Base-by-base conservation (phyloP, 2,329 filamentous ascomycete species). In the Stromatinia cepivora region DNA sequence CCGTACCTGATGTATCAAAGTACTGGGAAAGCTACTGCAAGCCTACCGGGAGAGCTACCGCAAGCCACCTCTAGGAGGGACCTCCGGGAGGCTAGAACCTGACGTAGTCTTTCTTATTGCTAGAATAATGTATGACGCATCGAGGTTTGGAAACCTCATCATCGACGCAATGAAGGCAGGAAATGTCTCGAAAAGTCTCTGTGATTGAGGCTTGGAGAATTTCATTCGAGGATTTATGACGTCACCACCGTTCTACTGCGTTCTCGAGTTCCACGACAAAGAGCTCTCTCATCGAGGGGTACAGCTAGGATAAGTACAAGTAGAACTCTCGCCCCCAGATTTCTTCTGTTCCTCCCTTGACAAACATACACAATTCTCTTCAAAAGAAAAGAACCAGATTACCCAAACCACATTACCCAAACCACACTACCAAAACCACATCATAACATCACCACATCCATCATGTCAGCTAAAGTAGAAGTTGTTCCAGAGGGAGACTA, bases 401-500 rank as follows among this genome's bases (percentile, higher is more conserved):
- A n/a, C 7, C 10, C 31, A 31, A 62, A 48, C 13, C 22, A 25
- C 13, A n/a, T 36, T 57, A 57, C 9, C 10, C 2, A 36, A 57
- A 0, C 10, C 31, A 13, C 9, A n/a, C 4, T 31, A 36, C n/a
- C 36, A 11, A 50, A 31, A 36, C 6, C 28, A 63, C n/a, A n/a
- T 4, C 17, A 5, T 13, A n/a, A 52, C 15, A 64, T 28, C 28
- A 54, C 17, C 25, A 25, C 20, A 34, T n/a, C 11, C 64, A 57
- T 45, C n/a, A 46, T 66, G 31, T 48, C 63, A 53, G 42, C 59
- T 13, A 42, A 48, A 5, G 22, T 31, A 25, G 52, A 66, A 42
- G 39, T 42, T 52, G 36, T 64, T 20, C 57, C 57, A 13, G 50
- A 70, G 50, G 69, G 65, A 17, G 42, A 42, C 3, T 28, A 45